Base-by-base conservation (phyloP, 306 rosid species). In the Prunus mongolica region DNA sequence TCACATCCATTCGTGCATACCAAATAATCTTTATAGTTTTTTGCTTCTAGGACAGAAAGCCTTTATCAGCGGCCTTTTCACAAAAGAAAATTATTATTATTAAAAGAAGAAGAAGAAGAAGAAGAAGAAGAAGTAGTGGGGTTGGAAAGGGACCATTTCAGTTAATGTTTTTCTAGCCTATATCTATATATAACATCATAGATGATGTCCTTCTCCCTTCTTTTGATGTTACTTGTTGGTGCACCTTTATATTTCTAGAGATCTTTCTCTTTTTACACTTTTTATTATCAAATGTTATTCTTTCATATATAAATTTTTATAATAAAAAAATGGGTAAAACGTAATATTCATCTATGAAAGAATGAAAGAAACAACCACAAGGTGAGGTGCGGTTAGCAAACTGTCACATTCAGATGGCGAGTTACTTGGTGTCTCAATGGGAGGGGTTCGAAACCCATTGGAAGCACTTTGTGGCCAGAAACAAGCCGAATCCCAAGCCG, bases 1-100 rank as follows among this genome's bases (percentile, higher is more conserved):
- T 84, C 56, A 47, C 11, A 54, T 51, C 78, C 96, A 84, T 74
- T 83, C 87, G 88, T 88, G 96, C 83, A 82, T 22, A 20, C 13
- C 52, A 80, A 80, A 6, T 83, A 80, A 6, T 83, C 69, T 20
- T 61, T 62, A 78, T 47, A 46, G 49, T 49, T 62, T 67, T 47
- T 25, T 34, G 46, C 55, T 65, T 72, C 28, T 64, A 24, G 77
- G 83, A 82, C 74, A 56, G 32, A 57, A 60, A 67, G 71, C 76
- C 67, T 74, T 71, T 81, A 78, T 80, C 16, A 44, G 56, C 60
- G 56, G 45, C 69, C 68, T 68, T 76, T 80, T 75, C 51, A 73
- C 78, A 38, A 32, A 63, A 68, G 19, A 61, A 60, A 55, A 73
- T 45, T 9, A n/a, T 49, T 49, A 49, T 49, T 14, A 49, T 49